phyloP scores from a whole-genome alignment of 768 basidiomycete genomes.

The Collybia sp. region DNA sequence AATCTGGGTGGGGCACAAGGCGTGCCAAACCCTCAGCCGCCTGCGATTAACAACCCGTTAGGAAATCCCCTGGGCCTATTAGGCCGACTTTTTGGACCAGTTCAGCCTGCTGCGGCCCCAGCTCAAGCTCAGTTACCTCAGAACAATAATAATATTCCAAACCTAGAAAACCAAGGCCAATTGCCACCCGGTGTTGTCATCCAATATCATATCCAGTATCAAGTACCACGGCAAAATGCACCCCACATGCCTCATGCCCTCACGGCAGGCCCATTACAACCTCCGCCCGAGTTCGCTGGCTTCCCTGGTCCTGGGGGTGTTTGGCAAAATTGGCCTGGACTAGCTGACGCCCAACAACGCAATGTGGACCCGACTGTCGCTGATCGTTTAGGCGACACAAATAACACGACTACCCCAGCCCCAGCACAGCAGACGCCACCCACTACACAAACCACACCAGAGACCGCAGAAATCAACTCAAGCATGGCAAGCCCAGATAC shows the following conservation, averaged over 20 bases:
- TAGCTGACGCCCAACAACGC: slow-evolving; percentile 2
- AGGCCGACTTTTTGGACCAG: slow-evolving; percentile 53
- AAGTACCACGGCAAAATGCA: slow-evolving; percentile 25
- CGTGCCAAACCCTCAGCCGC: slow-evolving; percentile 29
- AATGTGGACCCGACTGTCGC: neutral
- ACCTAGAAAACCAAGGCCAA: slow-evolving; percentile 23
- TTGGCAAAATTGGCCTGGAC: slow-evolving; percentile 63
- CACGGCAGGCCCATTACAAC: slow-evolving; percentile 25
- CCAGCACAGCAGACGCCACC: slow-evolving; percentile 5
- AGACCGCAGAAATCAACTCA: neutral
- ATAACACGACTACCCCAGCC: neutral
- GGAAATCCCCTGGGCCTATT: slow-evolving; percentile 50
- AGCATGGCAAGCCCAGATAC: slow-evolving; percentile 4
- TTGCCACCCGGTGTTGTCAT: slow-evolving; percentile 45
- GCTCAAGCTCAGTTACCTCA: slow-evolving; percentile 27
- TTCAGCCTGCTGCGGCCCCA: slow-evolving; percentile 32
- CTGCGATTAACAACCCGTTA: slow-evolving; percentile 35
- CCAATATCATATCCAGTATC: slow-evolving; percentile 63
- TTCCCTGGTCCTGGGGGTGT: slow-evolving; percentile 59
- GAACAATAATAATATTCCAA: slow-evolving; percentile 12
- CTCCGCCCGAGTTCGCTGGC: slow-evolving; percentile 53
- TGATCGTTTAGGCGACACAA: neutral
- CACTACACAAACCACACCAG: neutral
- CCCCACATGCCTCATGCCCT: slow-evolving; percentile 29
- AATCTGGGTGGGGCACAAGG: slow-evolving; percentile 21